A percentile compares a stretch with the other conserved stretches of the same genome.
Conservation (phyloP, 2,329 filamentous ascomycete species). For the Fusarium napiforme region DNA sequence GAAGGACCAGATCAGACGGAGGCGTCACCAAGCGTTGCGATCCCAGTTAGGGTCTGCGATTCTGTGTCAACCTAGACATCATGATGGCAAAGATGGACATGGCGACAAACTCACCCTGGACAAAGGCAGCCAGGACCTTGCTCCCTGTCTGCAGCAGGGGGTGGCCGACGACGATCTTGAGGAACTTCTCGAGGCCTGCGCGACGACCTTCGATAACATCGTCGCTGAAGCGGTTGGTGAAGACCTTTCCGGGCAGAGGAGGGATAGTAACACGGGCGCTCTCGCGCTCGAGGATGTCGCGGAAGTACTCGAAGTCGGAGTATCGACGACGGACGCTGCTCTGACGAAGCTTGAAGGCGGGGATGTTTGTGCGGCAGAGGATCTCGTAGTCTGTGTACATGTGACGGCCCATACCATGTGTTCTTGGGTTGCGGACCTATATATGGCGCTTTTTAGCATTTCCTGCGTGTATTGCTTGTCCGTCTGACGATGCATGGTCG, state of each 20-base stretch:
- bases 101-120: conserved; percentile 75
- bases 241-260: conserved; percentile 94
- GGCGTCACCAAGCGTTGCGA: conserved; percentile 81
- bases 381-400: conserved; percentile 99
- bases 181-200: conserved; percentile 91
- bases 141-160: conserved; percentile 96
- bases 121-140: conserved; percentile 95
- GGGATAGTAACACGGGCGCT: conserved; percentile 94
- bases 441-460: conserved; percentile 29
- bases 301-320: conserved; percentile 98
- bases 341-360: conserved; percentile 94
- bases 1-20: conserved; percentile 38
- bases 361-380: conserved; percentile 97
- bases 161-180: conserved; percentile 97
- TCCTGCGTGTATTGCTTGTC: background rate
- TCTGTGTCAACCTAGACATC: conserved; percentile 9
- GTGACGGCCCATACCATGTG: conserved; percentile 90
- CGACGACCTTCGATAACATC: conserved; percentile 96
- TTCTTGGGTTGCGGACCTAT: conserved; percentile 92
- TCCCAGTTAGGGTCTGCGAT: conserved; percentile 85
- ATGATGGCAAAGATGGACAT: conserved; percentile 8
- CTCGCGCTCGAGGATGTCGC: conserved; percentile 97
- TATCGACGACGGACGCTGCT: conserved; percentile 92
- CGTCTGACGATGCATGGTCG: background rate
- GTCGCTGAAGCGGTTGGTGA: conserved; percentile 97